phyloP scores from a whole-genome alignment of 2,329 filamentous ascomycete species.

The Aureobasidium namibiae region DNA sequence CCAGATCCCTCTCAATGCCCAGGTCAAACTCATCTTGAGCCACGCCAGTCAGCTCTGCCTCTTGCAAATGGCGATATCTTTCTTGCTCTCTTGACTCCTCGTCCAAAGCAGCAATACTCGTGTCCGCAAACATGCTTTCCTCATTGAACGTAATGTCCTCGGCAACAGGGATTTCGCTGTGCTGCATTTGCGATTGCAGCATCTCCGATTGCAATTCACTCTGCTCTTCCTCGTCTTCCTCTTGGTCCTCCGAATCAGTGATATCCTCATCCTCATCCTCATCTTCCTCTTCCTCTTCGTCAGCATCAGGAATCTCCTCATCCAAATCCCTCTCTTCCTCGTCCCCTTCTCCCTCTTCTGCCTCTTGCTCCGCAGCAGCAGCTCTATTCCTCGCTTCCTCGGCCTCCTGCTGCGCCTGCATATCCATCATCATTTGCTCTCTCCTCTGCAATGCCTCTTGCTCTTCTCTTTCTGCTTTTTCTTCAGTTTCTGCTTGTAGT shows the following conservation, averaged over 20 bases:
- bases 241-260: slow-evolving; percentile 36
- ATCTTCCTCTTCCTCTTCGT: slow-evolving; percentile 27
- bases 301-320: slow-evolving; percentile 54
- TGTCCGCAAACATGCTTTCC: slow-evolving; percentile 37
- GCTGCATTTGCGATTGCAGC: slow-evolving; percentile 27
- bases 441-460: slow-evolving; percentile 65
- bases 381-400: slow-evolving; percentile 39
- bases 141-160: slow-evolving; percentile 48
- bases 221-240: slow-evolving; percentile 32
- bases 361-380: slow-evolving; percentile 28
- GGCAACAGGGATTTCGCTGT: slow-evolving; percentile 29
- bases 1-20: slow-evolving; percentile 31
- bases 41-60: slow-evolving; percentile 38
- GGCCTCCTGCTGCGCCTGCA: slow-evolving; percentile 55
- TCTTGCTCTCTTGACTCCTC: slow-evolving; percentile 29
- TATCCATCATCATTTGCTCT: slow-evolving; percentile 63
- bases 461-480: slow-evolving; percentile 80
- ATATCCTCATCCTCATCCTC: slow-evolving; percentile 61
- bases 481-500: slow-evolving; percentile 80
- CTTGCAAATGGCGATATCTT: slow-evolving; percentile 37
- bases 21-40: slow-evolving; percentile 41
- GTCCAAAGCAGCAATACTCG: slow-evolving; percentile 32
- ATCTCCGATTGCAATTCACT: slow-evolving; percentile 39
- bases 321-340: slow-evolving; percentile 60
- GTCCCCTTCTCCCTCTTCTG: slow-evolving; percentile 54